Conservation (phyloP, 2,329 filamentous ascomycete species). For the Fusarium beomiforme region DNA sequence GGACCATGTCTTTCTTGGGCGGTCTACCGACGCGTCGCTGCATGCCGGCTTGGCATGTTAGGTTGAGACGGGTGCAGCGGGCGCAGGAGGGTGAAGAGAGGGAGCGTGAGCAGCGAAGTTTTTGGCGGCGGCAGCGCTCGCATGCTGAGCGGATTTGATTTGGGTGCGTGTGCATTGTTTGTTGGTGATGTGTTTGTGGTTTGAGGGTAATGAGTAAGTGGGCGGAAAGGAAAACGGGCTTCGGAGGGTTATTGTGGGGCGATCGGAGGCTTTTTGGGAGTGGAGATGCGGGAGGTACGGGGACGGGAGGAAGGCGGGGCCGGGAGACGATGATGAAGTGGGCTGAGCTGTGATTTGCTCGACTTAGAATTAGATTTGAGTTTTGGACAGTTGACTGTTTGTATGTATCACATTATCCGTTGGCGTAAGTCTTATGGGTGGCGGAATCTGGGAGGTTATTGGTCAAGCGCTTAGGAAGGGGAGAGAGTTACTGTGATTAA, state of each 20-base stretch:
- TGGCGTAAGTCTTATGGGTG: not conserved
- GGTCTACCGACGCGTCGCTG: constrained; percentile 48
- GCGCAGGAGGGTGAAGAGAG: constrained; percentile 37
- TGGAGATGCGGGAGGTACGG: not conserved
- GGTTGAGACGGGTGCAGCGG: constrained; percentile 43
- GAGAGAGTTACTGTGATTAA: not conserved
- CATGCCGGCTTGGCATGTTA: constrained; percentile 43
- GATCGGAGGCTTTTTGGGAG: constrained; percentile 29
- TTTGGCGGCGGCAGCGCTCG: constrained; percentile 48
- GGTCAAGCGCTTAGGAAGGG: not conserved
- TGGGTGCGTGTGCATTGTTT: constrained; percentile 42
- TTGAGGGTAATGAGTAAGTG: not conserved
- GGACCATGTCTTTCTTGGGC: constrained; percentile 31
- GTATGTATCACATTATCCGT: not conserved
- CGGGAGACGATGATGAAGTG: not conserved
- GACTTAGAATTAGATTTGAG: not conserved
- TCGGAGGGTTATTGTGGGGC: constrained; percentile 32
- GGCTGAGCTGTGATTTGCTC: not conserved
- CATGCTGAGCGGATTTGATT: constrained; percentile 48
- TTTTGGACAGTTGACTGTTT: not conserved
- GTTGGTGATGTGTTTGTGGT: not conserved
- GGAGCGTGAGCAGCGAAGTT: constrained; percentile 46
- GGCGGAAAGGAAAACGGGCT: not conserved
- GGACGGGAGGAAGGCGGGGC: constrained; percentile 1
- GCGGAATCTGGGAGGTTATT: not conserved